Evolutionary conservation across 352 stramenopile species (phyloP).

Genomic region (Salisapilia sapeloensis): DNA sequence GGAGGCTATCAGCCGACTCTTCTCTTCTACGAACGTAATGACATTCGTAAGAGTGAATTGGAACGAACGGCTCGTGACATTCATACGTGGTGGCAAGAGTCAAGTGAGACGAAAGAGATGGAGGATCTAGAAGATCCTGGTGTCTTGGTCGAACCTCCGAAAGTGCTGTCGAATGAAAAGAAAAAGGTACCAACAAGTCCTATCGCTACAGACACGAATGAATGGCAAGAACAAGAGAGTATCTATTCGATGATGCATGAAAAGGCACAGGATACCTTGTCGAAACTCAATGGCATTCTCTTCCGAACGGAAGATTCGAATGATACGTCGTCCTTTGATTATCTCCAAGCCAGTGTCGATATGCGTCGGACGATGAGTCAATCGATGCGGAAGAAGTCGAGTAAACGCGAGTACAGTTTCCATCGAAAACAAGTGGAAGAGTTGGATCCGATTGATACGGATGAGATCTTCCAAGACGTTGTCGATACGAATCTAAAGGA

Average conservation of each 20-base stretch:
- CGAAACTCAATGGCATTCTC: constrained; percentile 39
- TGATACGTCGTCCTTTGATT: too few species aligned
- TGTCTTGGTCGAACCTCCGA: constrained; percentile 6
- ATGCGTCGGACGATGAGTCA: constrained; percentile 23
- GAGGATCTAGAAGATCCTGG: constrained; percentile 3
- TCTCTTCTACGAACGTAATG: constrained; percentile 67
- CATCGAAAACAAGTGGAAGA: constrained; percentile 9
- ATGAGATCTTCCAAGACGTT: constrained; percentile 43
- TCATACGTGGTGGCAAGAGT: constrained; percentile 57
- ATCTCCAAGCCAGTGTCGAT: too few species aligned
- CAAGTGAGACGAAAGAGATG: constrained; percentile 11
- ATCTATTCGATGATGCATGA: constrained; percentile 32
- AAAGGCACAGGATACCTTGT: constrained; percentile 44
- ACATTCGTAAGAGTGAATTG: constrained; percentile 36
- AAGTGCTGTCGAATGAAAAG: constrained; percentile 4
- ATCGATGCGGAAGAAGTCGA: constrained; percentile 33
- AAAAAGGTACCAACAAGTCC: constrained; percentile 1
- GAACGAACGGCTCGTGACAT: constrained; percentile 49
- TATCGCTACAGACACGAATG: background rate
- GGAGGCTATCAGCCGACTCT: constrained; percentile 70
- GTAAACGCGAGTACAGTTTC: constrained; percentile 39
- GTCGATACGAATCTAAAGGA: constrained; percentile 4
- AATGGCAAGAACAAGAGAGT: constrained; percentile 38
- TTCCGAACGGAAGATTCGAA: constrained; percentile 1
- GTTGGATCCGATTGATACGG: constrained; percentile 27